Base-by-base conservation (phyloP, 352 stramenopile species). In the Phytopythium helicoides region DNA sequence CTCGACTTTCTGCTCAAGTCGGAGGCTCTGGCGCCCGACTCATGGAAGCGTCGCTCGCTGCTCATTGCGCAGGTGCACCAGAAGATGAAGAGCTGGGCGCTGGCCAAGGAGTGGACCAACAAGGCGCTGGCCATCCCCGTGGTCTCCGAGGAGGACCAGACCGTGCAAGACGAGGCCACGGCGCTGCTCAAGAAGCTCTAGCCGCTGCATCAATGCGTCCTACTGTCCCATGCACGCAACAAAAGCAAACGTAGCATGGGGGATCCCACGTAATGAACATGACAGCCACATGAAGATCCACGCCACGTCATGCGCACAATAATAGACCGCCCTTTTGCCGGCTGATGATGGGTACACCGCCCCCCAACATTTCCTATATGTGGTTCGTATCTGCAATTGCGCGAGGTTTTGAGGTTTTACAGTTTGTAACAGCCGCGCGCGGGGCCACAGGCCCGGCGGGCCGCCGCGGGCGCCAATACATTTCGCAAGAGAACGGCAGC, bases 31-130 rank as follows among this genome's bases (percentile, higher is more conserved):
- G 58, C 76, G 14, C 79, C 85, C 0, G 68, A 81, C 52, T 73
- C 77, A 54, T 96, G 85, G 85, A 96, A 93, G 66, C 89, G 88
- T 59, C 92, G 92, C 58, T 65, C 81, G 56, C 41, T 93, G 34
- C 71, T 94, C 21, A 83, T 96, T 31, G 82, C 85, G 14, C 73
- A 93, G 41, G 79, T 89, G 28, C 87, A 95, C 65, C 62, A 82
- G 48, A 94, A 95, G 73, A 80, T 87, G 58, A 83, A 81, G 51
- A 60, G 94, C 62, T 67, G 56, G 39, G 59, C 52, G 11, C 69
- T 70, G 35, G 73, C 85, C 26, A 86, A 90, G 62, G 62, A 87
- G 19, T 96, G 85, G 85, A 57, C 72, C 16, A 52, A 74, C 52
- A 90, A 90, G 64, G 68, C 81, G 49, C 62, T 91, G n/a, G 69